Evolutionary conservation across 2,329 filamentous ascomycete genomes (phyloP).

Genomic region (Phaeoacremonium minimum): DNA sequence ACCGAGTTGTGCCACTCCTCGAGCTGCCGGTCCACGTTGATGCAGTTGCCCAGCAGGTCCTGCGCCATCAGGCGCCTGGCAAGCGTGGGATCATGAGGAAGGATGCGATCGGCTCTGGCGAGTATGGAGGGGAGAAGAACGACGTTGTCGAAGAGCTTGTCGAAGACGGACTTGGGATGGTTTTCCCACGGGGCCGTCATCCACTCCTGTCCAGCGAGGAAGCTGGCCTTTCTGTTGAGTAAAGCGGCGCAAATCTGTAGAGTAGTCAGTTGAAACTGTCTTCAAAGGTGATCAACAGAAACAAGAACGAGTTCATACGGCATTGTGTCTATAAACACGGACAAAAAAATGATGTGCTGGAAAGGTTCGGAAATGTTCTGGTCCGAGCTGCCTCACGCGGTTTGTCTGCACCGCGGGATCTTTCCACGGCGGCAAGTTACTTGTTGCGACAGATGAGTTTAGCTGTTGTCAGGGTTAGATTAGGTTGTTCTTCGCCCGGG

Average conservation of each 20-base stretch:
- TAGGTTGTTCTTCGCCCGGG: not conserved
- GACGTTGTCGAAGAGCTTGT: slow-evolving; percentile 47
- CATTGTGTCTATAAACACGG: slow-evolving; percentile 47
- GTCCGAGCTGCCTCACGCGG: slow-evolving; percentile 35
- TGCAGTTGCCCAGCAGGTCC: slow-evolving; percentile 41
- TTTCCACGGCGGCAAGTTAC: slow-evolving; percentile 29
- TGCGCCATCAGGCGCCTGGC: slow-evolving; percentile 39
- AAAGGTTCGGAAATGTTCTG: slow-evolving; percentile 42
- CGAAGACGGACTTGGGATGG: slow-evolving; percentile 46
- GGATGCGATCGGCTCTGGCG: slow-evolving; percentile 36
- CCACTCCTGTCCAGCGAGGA: slow-evolving; percentile 49
- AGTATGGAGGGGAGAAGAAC: slow-evolving; percentile 43
- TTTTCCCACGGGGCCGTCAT: slow-evolving; percentile 43
- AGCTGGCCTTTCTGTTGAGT: slow-evolving; percentile 43
- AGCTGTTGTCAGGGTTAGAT: slow-evolving; percentile 27
- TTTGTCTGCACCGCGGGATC: slow-evolving; percentile 26
- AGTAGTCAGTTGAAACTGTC: not conserved
- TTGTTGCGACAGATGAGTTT: slow-evolving; percentile 32
- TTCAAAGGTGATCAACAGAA: not conserved
- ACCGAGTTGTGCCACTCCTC: slow-evolving; percentile 39
- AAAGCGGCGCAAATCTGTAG: slow-evolving; percentile 41
- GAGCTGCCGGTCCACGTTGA: slow-evolving; percentile 42
- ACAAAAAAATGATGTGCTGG: slow-evolving; percentile 56
- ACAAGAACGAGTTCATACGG: slow-evolving; percentile 34
- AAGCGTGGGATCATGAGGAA: slow-evolving; percentile 30